These are phyloP conservation scores for Aureobasidium pullulans DNA, from an alignment of 2,329 filamentous ascomycete genomes.

Conservation along the genomic window DNA sequence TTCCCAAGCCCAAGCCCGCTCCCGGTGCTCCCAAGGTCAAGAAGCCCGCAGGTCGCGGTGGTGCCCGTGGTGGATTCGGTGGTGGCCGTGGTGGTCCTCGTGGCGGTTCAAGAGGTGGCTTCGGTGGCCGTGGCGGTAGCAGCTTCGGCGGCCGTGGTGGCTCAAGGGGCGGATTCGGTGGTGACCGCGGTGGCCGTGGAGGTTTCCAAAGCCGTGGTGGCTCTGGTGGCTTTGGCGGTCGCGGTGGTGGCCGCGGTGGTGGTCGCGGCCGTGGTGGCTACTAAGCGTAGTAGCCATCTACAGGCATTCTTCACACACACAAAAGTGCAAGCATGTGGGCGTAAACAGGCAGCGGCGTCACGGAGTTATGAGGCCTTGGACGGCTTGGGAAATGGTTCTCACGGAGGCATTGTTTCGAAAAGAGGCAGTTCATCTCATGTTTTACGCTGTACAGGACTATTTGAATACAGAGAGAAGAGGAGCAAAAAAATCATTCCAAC, in stretches of 20 bases:
- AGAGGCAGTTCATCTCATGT: constrained; percentile 13
- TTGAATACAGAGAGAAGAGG: not conserved
- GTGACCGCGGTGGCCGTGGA: constrained; percentile 50
- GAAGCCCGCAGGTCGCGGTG: constrained; percentile 53
- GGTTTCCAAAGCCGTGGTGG: constrained; percentile 20
- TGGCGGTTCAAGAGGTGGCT: constrained; percentile 48
- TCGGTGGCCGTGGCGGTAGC: constrained; percentile 42
- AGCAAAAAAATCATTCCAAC: constrained; percentile 9
- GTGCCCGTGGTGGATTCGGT: constrained; percentile 28
- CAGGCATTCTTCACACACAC: not conserved
- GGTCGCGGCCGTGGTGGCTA: constrained; percentile 4
- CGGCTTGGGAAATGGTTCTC: constrained; percentile 10
- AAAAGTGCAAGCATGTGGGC: constrained; percentile 13
- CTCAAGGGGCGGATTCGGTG: constrained; percentile 36
- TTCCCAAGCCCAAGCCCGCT: constrained; percentile 80
- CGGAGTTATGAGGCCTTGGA: constrained; percentile 10
- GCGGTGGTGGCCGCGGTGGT: not conserved
- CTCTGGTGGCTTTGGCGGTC: not conserved
- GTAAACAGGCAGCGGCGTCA: constrained; percentile 12
- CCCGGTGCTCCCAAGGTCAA: constrained; percentile 60
- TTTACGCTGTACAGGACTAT: constrained; percentile 14
- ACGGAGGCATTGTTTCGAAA: constrained; percentile 10
- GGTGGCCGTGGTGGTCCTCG: constrained; percentile 31
- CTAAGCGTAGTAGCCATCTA: not conserved
- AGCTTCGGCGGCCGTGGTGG: constrained; percentile 37